phyloP scores from a whole-genome alignment of 768 basidiomycete species.

The Pleurotus eryngii region DNA sequence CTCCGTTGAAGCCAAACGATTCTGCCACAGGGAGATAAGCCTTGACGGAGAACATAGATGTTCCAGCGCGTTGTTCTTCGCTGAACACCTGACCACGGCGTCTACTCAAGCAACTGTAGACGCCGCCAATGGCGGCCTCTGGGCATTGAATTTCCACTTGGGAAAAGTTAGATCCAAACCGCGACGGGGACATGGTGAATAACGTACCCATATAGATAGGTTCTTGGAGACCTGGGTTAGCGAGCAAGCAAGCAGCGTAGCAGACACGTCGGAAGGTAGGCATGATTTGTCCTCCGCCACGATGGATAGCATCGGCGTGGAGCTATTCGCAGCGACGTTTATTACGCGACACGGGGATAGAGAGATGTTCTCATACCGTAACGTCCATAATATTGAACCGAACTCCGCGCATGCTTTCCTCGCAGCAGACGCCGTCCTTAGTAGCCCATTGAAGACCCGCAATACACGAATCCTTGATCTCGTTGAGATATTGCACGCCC shows the following conservation, averaged over 20 bases:
- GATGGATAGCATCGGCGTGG: slow-evolving; percentile 98
- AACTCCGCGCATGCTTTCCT: slow-evolving; percentile 99
- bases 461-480: slow-evolving; percentile 99
- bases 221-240: slow-evolving; percentile 89
- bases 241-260: slow-evolving; percentile 94
- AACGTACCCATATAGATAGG: slow-evolving; percentile 86
- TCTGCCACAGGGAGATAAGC: slow-evolving; percentile 90
- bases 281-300: slow-evolving; percentile 98
- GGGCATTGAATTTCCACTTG: slow-evolving; percentile 97
- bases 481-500: slow-evolving; percentile 98
- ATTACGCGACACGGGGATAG: background rate
- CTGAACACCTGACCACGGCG: slow-evolving; percentile 98
- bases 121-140: slow-evolving; percentile 95
- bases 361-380: slow-evolving; percentile 46
- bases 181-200: background rate
- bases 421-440: slow-evolving; percentile 94
- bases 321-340: slow-evolving; percentile 43
- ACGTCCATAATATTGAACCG: slow-evolving; percentile 96
- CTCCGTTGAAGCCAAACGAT: slow-evolving; percentile 98
- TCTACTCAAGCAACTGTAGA: slow-evolving; percentile 92
- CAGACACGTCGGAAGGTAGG: slow-evolving; percentile 94
- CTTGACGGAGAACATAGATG: slow-evolving; percentile 99
- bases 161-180: slow-evolving; percentile 10
- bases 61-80: slow-evolving; percentile 95
- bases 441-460: slow-evolving; percentile 99